Base-by-base conservation (phyloP, 768 basidiomycete species). In the Mycena kentingensis region DNA sequence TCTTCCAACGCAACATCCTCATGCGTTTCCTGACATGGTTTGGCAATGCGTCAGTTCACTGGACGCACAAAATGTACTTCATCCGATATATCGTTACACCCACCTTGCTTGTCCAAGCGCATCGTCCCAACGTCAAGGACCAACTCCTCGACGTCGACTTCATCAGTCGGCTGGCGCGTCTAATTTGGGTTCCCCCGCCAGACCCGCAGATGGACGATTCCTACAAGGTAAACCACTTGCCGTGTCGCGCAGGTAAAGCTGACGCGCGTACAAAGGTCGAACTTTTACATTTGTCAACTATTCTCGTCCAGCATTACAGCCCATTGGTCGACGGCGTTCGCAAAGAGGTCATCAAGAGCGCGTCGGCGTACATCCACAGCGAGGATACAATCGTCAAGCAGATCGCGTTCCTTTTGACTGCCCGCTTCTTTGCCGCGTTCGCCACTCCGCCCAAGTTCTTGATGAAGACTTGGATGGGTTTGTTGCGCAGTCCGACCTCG, bases 361-460 rank as follows among this genome's bases (percentile, higher is more conserved):
- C 93, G 18, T 98, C 93, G 93, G 81, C 87, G 62, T 90, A 87
- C 61, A 90, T 95, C 60, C 80, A 79, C 46, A 85, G 77, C 49
- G 92, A 96, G 35, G 97, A 98, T 66, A 80, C 87, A 5, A 84
- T 94, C 18, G 91, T 97, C 63, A 95, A 93, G 68, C 92, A 98
- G 67, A 90, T 90, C 8, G 89, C 93, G 0, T 93, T 93, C 66
- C 81, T 97, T 29, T 79, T 98, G 5, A 85, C 90, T 28, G 93
- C 97, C 32, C 83, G 88, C 27, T 98, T 98, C 77, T 94, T 96
- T 62, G 85, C 88, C 13, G 84, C 83, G 6, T 95, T 89, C 68
- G 90, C 89, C 16, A 89, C 87, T 1, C 95, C 96, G 1, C 80
- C 83, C 54, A 98, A 97, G 69, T 94, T 99, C 67, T 84, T 96